Percentiles rank a stretch among this genome's conserved stretches.
Conservation (phyloP, 2,329 filamentous ascomycete species). For the Fusarium fujikuroi region DNA sequence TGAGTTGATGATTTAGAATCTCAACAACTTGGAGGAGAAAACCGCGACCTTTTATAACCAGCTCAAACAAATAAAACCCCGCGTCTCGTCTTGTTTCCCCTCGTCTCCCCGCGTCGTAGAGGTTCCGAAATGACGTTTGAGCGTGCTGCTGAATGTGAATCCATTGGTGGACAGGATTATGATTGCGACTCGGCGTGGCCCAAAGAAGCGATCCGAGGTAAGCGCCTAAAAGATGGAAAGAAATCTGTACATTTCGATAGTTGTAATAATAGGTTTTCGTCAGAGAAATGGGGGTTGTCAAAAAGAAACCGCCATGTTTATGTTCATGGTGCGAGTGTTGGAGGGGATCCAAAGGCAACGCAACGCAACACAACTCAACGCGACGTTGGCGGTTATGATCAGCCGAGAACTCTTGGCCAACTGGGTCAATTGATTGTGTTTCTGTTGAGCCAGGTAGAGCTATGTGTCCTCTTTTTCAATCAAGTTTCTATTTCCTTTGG, state of each 20-base stretch:
- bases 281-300: constrained; percentile 35
- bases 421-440: not conserved
- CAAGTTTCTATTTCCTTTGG: not conserved
- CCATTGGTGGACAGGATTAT: constrained; percentile 31
- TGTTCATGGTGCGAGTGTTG: constrained; percentile 27
- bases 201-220: constrained; percentile 38
- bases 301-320: constrained; percentile 37
- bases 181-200: constrained; percentile 33
- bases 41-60: constrained; percentile 27
- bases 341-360: constrained; percentile 19
- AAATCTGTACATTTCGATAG: not conserved
- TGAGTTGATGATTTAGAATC: constrained; percentile 12
- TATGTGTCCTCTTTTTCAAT: not conserved
- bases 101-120: constrained; percentile 29
- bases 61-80: constrained; percentile 12
- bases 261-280: constrained; percentile 35
- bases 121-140: constrained; percentile 36
- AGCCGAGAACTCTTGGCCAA: constrained; percentile 26
- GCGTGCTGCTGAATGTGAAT: constrained; percentile 29
- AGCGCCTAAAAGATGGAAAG: constrained; percentile 17
- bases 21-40: constrained; percentile 22
- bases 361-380: not conserved
- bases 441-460: not conserved
- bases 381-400: constrained; percentile 28
- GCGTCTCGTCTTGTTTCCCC: constrained; percentile 19